Evolutionary conservation across 202 grass and related monocot genomes (phyloP).

Genomic region (Alloteropsis angusta): DNA sequence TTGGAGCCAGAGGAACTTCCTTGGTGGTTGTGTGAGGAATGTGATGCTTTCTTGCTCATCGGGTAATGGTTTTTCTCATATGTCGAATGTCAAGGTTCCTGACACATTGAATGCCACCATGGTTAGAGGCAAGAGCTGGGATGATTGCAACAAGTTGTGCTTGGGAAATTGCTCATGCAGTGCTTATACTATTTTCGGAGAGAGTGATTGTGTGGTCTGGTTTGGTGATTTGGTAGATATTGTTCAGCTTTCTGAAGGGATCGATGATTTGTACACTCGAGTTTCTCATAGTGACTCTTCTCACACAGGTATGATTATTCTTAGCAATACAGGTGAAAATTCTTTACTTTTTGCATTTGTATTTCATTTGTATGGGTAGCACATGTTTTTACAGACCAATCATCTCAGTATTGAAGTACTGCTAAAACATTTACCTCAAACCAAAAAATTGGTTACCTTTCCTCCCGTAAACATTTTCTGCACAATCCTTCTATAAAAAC

Average conservation of each 20-base stretch:
- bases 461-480: too few species aligned
- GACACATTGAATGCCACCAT: constrained; percentile 24
- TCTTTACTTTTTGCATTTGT: too few species aligned
- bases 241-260: neutral
- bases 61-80: neutral
- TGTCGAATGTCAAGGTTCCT: constrained; percentile 27
- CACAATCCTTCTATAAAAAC: neutral
- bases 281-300: neutral
- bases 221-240: constrained; percentile 27
- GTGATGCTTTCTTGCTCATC: neutral
- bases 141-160: constrained; percentile 8
- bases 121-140: neutral
- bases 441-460: neutral
- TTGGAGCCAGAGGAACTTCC: constrained; percentile 12
- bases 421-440: neutral
- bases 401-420: neutral
- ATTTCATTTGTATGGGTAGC: neutral
- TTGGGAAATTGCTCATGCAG: constrained; percentile 20
- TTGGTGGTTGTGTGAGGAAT: constrained; percentile 17
- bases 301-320: neutral
- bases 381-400: neutral
- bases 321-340: too few species aligned
- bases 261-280: constrained; percentile 14
- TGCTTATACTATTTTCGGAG: constrained; percentile 6
- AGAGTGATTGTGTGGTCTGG: constrained; percentile 18